Evolutionary conservation across 768 basidiomycete species (phyloP).

Genomic region (Xerocomus potaroensis): DNA sequence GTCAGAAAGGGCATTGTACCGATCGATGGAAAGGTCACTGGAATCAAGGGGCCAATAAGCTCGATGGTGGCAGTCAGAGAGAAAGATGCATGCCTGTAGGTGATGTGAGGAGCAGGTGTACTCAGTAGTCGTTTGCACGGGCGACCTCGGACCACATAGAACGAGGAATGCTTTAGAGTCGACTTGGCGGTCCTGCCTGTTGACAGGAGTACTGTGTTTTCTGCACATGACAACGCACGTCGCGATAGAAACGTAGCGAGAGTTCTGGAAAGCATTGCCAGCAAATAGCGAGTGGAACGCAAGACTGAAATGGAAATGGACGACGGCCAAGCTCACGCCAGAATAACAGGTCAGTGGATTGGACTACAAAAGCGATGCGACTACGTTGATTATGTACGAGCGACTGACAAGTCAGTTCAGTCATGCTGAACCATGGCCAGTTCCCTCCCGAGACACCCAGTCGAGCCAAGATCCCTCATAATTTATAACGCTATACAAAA

Average conservation of each 20-base stretch:
- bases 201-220: constrained; percentile 2
- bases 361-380: too few species aligned
- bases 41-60: too few species aligned
- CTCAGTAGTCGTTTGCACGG: constrained; percentile 26
- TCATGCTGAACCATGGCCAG: constrained; percentile 35
- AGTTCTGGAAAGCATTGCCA: constrained; percentile 19
- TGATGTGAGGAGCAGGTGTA: constrained; percentile 57
- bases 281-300: not conserved
- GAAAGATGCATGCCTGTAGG: constrained; percentile 42
- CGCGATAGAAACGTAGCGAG: constrained; percentile 13
- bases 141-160: constrained; percentile 1
- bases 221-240: constrained; percentile 3
- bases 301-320: not conserved
- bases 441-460: constrained; percentile 59
- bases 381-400: constrained; percentile 1
- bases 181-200: constrained; percentile 2
- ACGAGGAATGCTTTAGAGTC: not conserved
- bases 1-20: constrained; percentile 73
- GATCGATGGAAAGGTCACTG: constrained; percentile 54
- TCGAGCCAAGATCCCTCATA: constrained; percentile 89
- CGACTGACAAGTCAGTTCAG: constrained; percentile 2
- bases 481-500: constrained; percentile 50
- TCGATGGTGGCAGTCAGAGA: too few species aligned
- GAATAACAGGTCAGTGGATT: too few species aligned
- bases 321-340: too few species aligned